Base-by-base conservation (phyloP, 192 early-diverging fungal species). In the Backusella westeae region DNA sequence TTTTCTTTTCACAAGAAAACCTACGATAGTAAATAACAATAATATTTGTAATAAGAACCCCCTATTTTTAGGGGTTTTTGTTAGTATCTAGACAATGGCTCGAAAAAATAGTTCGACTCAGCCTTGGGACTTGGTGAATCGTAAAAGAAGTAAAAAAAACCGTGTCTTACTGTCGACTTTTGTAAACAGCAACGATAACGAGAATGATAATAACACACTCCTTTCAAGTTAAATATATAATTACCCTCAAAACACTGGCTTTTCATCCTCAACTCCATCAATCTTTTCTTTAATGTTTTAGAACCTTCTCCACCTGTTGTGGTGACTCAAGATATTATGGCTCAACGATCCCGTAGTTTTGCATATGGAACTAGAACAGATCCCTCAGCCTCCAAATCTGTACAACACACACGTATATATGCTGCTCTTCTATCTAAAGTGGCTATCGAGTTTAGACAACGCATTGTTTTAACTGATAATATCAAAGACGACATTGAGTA, bases 401-500 rank as follows among this genome's bases (percentile, higher is more conserved):
- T 38, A 34, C 34, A 68, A 26, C 34, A 38, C 15, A 23, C 56
- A 63, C 56, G 23, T 63, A 91, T 95, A 46, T 93, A 95, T 69
- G 89, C 92, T 0, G 94, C 94, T 14, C 81, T 95, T 77, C 84
- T 95, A 15, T 92, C 91, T 7, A 81, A 85, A 56, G 91, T 95
- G 5, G 92, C 93, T 5, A 85, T 83, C 42, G 86, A 89, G 19
- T 94, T 95, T 81, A 84, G 86, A 23, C 84, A 84, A 26, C 77
- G 89, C 6, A 81, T 95, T 39, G 85, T 83, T 19, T 77, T 91
- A 23, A 82, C 85, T 44, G 91, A 90, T 19, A 89, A 91, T 53
- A 82, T 87, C 34, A 93, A 94, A 74, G 93, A 97, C 71, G 88
- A 85, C 4, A 85, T 97, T 34, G 94, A 96, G 83, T 94, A 97